A percentile compares a stretch with the other conserved stretches of the same genome.
These are phyloP conservation scores for Penicillium paneum DNA, from an alignment of 2,329 filamentous ascomycete genomes.

Conservation along the genomic window DNA sequence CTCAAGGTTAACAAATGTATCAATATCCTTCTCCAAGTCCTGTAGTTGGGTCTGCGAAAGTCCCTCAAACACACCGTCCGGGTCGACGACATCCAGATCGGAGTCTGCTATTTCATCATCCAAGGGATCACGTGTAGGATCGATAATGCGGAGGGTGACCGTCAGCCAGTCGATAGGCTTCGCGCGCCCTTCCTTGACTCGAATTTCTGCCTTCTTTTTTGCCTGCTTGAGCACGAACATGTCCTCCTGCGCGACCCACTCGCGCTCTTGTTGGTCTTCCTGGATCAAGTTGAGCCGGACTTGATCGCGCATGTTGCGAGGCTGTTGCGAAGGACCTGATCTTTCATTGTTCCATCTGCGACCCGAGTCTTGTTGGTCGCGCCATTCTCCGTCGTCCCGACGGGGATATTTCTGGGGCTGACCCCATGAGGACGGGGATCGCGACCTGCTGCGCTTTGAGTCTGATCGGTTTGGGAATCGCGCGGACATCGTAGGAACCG, in stretches of 20 bases:
- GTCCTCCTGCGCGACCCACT: conserved; percentile 93
- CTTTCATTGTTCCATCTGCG: conserved; percentile 23
- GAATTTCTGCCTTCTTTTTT: conserved; percentile 96
- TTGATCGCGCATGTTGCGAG: conserved; percentile 43
- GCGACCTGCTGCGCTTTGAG: conserved; percentile 42
- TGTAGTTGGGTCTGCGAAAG: conserved; percentile 64
- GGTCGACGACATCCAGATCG: conserved; percentile 76
- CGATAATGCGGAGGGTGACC: conserved; percentile 84
- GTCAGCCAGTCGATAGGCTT: conserved; percentile 92
- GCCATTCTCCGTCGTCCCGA: conserved; percentile 31
- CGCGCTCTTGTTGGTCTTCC: conserved; percentile 71
- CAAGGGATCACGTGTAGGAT: conserved; percentile 71
- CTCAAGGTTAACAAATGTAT: conserved; percentile 75
- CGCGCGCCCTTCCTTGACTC: conserved; percentile 84
- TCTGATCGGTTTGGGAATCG: conserved; percentile 33
- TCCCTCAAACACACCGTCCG: conserved; percentile 74
- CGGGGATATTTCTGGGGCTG: conserved; percentile 37
- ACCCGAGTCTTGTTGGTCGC: conserved; percentile 24
- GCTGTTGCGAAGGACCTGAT: conserved; percentile 22
- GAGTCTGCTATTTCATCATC: conserved; percentile 78
- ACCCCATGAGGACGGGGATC: conserved; percentile 42
- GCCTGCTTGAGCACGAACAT: conserved; percentile 93
- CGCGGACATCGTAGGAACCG: conserved; percentile 29
- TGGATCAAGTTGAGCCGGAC: conserved; percentile 55
- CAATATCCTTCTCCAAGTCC: conserved; percentile 80